These are phyloP conservation scores for Colletotrichum aenigma DNA, from an alignment of 2,329 filamentous ascomycete genomes.

Conservation along the genomic window DNA sequence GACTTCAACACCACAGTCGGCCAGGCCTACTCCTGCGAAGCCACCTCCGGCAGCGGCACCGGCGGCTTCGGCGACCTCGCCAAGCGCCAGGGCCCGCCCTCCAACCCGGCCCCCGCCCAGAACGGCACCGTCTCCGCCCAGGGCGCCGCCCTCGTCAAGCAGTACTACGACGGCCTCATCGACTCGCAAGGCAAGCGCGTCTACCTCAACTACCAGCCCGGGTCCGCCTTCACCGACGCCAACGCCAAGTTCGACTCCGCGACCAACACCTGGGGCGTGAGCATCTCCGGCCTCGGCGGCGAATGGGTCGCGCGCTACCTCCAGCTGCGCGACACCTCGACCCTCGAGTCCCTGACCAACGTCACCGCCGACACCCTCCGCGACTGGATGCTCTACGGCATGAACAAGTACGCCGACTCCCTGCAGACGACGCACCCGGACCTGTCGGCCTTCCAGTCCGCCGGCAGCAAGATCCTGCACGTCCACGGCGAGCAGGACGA, in stretches of 20 bases:
- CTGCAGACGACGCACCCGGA: constrained; percentile 37
- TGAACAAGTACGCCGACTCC: constrained; percentile 37
- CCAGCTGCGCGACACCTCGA: constrained; percentile 29
- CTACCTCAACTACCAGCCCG: constrained; percentile 37
- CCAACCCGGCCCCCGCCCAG: constrained; percentile 28
- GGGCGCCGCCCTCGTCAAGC: not conserved
- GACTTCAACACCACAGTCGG: constrained; percentile 4
- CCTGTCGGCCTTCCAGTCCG: constrained; percentile 31
- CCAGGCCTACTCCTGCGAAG: constrained; percentile 26
- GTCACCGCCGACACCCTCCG: constrained; percentile 58
- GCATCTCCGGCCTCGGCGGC: constrained; percentile 17
- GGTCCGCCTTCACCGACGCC: constrained; percentile 36
- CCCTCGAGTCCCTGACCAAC: constrained; percentile 41
- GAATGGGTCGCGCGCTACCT: constrained; percentile 44
- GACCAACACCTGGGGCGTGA: constrained; percentile 23
- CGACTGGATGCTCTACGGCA: constrained; percentile 54
- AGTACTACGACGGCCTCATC: constrained; percentile 36
- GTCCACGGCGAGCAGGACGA: constrained; percentile 46
- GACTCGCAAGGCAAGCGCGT: constrained; percentile 37
- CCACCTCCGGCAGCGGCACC: constrained; percentile 40
- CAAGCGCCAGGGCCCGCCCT: constrained; percentile 22
- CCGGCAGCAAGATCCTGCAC: constrained; percentile 46
- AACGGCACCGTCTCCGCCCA: not conserved
- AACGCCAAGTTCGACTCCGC: constrained; percentile 32
- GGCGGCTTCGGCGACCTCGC: constrained; percentile 14